Conservation (phyloP, 2,329 filamentous ascomycete species). For the Orbilia oligospora region DNA sequence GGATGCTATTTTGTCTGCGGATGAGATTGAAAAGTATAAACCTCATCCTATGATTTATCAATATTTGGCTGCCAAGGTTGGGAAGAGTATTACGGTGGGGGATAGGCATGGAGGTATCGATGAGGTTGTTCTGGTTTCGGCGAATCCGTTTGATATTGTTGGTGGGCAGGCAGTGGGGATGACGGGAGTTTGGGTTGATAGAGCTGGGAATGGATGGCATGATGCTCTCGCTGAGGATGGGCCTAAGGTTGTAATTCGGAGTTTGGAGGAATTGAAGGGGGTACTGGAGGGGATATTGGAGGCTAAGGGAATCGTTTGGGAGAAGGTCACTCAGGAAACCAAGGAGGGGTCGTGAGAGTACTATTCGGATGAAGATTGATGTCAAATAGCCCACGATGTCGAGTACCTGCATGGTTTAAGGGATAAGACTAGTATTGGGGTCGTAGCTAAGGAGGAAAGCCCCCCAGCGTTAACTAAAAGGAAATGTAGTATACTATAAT, state of each 20-base stretch:
- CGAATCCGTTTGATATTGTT: slow-evolving; percentile 81
- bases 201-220: slow-evolving; percentile 75
- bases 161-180: slow-evolving; percentile 76
- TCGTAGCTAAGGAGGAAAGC: slow-evolving; percentile 4
- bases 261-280: slow-evolving; percentile 61
- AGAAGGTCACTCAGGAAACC: slow-evolving; percentile 18
- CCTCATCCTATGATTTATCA: slow-evolving; percentile 75
- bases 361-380: neutral
- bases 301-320: slow-evolving; percentile 43
- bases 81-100: slow-evolving; percentile 59
- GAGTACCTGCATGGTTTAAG: neutral
- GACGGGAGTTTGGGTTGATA: slow-evolving; percentile 78
- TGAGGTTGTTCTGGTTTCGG: slow-evolving; percentile 78
- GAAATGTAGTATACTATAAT: slow-evolving; percentile 19
- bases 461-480: slow-evolving; percentile 7
- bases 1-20: slow-evolving; percentile 71
- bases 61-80: slow-evolving; percentile 71
- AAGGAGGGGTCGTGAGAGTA: neutral
- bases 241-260: slow-evolving; percentile 51
- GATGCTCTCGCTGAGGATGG: slow-evolving; percentile 72
- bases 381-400: neutral
- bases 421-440: slow-evolving; percentile 19
- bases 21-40: slow-evolving; percentile 76
- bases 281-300: slow-evolving; percentile 51
- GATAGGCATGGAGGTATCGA: slow-evolving; percentile 67